phyloP scores from a whole-genome alignment of 768 basidiomycete genomes.

The Postia placenta region DNA sequence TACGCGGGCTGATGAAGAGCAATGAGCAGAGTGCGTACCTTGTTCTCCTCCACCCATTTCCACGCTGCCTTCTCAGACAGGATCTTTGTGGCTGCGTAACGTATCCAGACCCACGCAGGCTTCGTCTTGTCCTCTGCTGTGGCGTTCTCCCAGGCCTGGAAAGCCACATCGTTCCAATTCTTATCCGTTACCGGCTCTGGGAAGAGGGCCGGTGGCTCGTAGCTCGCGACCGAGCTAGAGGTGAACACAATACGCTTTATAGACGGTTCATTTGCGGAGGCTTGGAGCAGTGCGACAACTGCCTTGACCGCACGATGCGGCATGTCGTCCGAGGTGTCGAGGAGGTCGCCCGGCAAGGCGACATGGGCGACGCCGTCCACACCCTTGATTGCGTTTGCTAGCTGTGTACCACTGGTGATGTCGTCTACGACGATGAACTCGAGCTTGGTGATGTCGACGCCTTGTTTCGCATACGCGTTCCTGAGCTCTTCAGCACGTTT shows the following conservation, averaged over 20 bases:
- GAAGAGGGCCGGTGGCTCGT: neutral
- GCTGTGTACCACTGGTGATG: neutral
- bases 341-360: neutral
- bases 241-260: slow-evolving; percentile 1
- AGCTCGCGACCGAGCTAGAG: neutral
- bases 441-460: neutral
- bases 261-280: neutral
- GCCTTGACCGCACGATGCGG: neutral
- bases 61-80: neutral
- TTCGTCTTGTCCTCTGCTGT: neutral
- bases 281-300: neutral
- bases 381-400: neutral
- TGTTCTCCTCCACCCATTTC: neutral
- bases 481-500: neutral
- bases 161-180: neutral
- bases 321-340: neutral
- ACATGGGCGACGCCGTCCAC: neutral
- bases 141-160: neutral
- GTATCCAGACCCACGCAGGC: neutral
- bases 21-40: neutral
- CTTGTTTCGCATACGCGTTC: neutral
- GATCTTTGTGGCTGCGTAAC: neutral
- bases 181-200: neutral
- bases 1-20: neutral
- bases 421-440: neutral